Evolutionary conservation across 1,284 basidiomycete genomes (phyloP), one percentile per base, ranked within the genome.

Genomic region (Quambalaria eucalypti): DNA sequence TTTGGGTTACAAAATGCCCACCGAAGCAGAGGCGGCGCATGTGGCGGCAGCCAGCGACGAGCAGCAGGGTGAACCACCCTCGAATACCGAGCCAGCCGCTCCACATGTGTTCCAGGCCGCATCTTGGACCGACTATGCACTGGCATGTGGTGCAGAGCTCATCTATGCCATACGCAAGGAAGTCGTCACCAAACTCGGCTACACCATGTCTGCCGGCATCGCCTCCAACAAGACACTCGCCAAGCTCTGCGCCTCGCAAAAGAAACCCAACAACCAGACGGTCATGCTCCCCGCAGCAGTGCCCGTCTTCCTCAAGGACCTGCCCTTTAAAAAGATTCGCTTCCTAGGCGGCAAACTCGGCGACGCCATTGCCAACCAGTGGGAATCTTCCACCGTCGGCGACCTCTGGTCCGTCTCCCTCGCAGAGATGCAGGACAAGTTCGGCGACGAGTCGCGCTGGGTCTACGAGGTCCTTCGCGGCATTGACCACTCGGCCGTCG

Each of bases 321-420:
- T 71, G 23, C 67, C 69, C 12, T 61, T 59, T 33, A 59, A 63
- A 25, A 72, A 62, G 50, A 96, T 99, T 69, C 84, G 95, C 5
- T 90, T 90, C 66, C 79, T 99, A 0, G 93, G 93, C 0, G 93
- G 95, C 4, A 98, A 98, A 77, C 82, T 98, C 0, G 93, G 95
- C 1, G 82, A 84, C 48, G 86, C 89, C 0, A 80, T 99, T 29
- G 88, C 88, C 0, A 83, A 85, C 56, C 87, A 90, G 71, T 97
- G 88, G 71, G 86, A 87, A 64, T 90, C 84, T 6, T 86, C 86
- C 10, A 61, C 61, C 1, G 90, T 97, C 1, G 86, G 85, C 0
- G 92, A 97, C 71, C 79, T 73, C 4, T 74, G 80, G 53, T 68
- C 66, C 0, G 77, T 81, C 0, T 59, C 78, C 7, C 68, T 76